phyloP scores from a whole-genome alignment of 192 early-diverging fungal genomes.

The Podila minutissima region DNA sequence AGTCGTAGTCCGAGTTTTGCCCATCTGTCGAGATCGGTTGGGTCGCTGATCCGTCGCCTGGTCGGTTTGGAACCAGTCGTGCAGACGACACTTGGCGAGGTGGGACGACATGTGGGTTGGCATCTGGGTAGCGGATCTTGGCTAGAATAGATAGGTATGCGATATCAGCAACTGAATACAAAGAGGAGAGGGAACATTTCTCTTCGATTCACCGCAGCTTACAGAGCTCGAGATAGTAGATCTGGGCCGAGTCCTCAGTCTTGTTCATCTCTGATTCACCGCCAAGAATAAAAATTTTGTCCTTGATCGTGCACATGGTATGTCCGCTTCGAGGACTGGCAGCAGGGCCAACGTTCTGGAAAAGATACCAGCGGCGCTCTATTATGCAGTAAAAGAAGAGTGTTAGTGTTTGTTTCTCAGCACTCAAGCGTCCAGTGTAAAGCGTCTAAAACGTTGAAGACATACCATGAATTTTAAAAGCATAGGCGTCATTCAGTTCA shows the following conservation, averaged over 20 bases:
- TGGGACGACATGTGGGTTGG: not conserved
- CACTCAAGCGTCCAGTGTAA: not conserved
- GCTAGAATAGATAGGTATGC: slow-evolving; percentile 2
- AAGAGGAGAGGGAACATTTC: not conserved
- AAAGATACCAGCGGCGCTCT: slow-evolving; percentile 67
- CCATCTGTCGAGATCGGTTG: slow-evolving; percentile 2
- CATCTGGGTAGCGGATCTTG: slow-evolving; percentile 34
- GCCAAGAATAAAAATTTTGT: slow-evolving; percentile 62
- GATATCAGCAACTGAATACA: too few species aligned
- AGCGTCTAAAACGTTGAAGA: not conserved
- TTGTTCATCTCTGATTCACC: slow-evolving; percentile 55
- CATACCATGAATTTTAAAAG: slow-evolving; percentile 61
- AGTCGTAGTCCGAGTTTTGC: slow-evolving; percentile 9
- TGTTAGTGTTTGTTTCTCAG: not conserved
- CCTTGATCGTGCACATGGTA: slow-evolving; percentile 54
- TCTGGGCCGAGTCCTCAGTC: slow-evolving; percentile 36
- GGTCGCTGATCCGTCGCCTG: not conserved
- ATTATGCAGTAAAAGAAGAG: not conserved
- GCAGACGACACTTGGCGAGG: slow-evolving; percentile 41
- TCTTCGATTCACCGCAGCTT: not conserved
- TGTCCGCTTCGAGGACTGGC: slow-evolving; percentile 56
- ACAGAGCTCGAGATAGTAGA: slow-evolving; percentile 21
- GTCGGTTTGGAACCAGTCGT: slow-evolving; percentile 20
- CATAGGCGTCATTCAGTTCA: slow-evolving; percentile 59
- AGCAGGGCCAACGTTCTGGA: slow-evolving; percentile 62